Conservation (phyloP, 1,284 basidiomycete genomes). For the Pholiota adiposa region DNA sequence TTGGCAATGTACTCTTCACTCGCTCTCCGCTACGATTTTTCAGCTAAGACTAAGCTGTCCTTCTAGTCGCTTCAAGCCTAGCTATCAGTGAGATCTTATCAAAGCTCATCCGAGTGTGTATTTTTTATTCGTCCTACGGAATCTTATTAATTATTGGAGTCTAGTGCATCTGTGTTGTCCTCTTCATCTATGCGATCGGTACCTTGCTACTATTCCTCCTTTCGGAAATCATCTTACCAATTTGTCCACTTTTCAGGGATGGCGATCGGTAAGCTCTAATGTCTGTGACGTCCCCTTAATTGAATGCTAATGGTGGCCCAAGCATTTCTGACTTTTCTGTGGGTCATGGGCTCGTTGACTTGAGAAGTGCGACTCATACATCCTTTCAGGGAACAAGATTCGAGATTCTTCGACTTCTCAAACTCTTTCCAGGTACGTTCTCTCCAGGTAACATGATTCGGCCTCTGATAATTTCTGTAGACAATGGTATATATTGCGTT, state of each 20-base stretch:
- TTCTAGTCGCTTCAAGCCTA: neutral
- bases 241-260: neutral
- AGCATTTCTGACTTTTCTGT: slow-evolving; percentile 8
- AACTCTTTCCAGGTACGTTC: slow-evolving; percentile 2
- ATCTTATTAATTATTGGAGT: neutral
- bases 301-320: neutral
- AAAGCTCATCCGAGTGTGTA: neutral
- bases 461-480: too few species aligned
- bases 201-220: neutral
- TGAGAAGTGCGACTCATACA: neutral
- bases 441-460: neutral
- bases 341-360: neutral
- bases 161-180: neutral
- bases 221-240: neutral
- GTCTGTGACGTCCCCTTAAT: neutral
- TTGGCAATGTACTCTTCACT: slow-evolving; percentile 2
- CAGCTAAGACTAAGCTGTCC: neutral
- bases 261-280: neutral
- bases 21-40: neutral
- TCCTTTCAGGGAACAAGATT: slow-evolving; percentile 1
- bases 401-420: slow-evolving; percentile 9
- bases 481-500: slow-evolving; percentile 5
- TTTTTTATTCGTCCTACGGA: neutral
- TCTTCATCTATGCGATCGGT: slow-evolving; percentile 8
- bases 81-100: neutral